phyloP scores from a whole-genome alignment of 805 yeast genomes.

The Candida silvatica region DNA sequence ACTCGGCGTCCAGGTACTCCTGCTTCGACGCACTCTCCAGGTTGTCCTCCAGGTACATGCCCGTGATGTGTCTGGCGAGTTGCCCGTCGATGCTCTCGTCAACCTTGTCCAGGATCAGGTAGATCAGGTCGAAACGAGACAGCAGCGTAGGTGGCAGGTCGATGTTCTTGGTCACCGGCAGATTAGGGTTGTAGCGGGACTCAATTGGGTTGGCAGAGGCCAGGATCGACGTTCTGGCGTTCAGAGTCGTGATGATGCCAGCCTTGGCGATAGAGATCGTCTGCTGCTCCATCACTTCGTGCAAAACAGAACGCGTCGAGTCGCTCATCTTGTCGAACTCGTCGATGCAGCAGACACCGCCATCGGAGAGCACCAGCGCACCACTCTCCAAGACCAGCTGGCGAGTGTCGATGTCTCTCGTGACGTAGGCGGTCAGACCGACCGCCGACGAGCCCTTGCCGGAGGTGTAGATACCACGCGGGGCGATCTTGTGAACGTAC shows the following conservation, averaged over 20 bases:
- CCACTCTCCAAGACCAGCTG: conserved; percentile 94
- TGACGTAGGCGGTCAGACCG: conserved; percentile 94
- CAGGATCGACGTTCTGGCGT: conserved; percentile 90
- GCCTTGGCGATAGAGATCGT: conserved; percentile 98
- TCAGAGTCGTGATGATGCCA: conserved; percentile 93
- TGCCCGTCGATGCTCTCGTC: conserved; percentile 80
- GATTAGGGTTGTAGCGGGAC: conserved; percentile 87
- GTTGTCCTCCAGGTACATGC: conserved; percentile 81
- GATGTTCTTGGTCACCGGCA: conserved; percentile 92
- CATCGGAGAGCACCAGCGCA: conserved; percentile 92
- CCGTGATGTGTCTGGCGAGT: conserved; percentile 84
- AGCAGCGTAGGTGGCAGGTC: conserved; percentile 94
- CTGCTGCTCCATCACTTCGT: conserved; percentile 99
- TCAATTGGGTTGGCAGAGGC: conserved; percentile 98
- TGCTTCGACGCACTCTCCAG: conserved; percentile 62
- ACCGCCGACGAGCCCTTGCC: conserved; percentile 99
- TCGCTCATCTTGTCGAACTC: conserved; percentile 98
- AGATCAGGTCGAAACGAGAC: conserved; percentile 92
- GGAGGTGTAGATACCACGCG: conserved; percentile 95
- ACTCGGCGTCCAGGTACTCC: conserved; percentile 78
- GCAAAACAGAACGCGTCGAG: conserved; percentile 86
- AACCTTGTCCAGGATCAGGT: conserved; percentile 84
- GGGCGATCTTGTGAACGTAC: conserved; percentile 95
- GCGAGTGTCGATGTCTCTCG: conserved; percentile 88
- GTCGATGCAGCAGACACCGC: conserved; percentile 98